Evolutionary conservation across 2,329 filamentous ascomycete species (phyloP).

Genomic region (Fusarium sp.): DNA sequence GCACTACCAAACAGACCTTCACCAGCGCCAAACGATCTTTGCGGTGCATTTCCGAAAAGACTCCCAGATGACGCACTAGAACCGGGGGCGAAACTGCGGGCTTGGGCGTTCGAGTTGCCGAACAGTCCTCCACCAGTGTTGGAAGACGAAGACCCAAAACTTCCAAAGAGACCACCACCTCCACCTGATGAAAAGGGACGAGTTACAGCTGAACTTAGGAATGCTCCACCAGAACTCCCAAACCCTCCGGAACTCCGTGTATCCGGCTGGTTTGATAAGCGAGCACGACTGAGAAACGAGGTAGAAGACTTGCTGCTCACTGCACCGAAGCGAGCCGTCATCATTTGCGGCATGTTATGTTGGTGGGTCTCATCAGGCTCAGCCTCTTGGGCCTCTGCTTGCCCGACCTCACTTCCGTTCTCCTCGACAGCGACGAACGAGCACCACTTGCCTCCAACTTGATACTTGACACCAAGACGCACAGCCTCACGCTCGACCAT

Average conservation of each 20-base stretch:
- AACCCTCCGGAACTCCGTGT: neutral
- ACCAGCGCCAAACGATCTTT: neutral
- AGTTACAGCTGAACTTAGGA: fast-evolving
- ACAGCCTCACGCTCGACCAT: conserved; percentile 74
- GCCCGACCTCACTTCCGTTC: conserved; percentile 29
- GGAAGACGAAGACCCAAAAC: neutral
- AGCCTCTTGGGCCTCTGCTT: neutral
- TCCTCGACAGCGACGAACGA: conserved; percentile 75
- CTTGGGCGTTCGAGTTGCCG: neutral
- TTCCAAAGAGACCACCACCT: neutral
- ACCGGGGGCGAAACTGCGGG: no score
- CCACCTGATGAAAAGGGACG: neutral
- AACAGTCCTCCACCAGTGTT: neutral
- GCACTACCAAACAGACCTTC: neutral
- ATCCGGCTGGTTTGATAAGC: no score
- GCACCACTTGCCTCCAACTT: conserved; percentile 75
- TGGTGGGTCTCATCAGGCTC: neutral
- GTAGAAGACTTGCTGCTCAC: neutral
- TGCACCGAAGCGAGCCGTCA: neutral
- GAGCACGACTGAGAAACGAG: no score
- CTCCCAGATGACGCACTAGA: neutral
- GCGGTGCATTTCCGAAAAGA: neutral
- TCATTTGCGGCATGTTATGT: neutral
- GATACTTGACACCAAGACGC: conserved; percentile 70
- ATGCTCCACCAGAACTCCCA: neutral